Conservation (phyloP, 2,329 filamentous ascomycete genomes). For the Triangularia setosa region DNA sequence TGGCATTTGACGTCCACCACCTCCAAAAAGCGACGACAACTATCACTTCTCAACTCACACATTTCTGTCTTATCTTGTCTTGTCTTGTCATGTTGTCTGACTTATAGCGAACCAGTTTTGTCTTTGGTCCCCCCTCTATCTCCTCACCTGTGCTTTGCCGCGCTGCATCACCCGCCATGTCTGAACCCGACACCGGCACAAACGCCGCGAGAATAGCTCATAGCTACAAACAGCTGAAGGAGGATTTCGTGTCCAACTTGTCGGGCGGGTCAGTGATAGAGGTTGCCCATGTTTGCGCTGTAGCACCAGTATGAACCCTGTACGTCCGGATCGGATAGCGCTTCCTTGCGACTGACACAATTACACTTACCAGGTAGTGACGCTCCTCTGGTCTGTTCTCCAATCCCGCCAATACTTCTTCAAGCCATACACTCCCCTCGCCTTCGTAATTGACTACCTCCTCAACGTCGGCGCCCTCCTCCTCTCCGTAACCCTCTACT, state of each 20-base stretch:
- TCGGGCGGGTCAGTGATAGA: constrained; percentile 78
- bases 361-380: constrained; percentile 58
- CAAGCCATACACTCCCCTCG: constrained; percentile 64
- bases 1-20: constrained; percentile 14
- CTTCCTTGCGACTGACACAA: constrained; percentile 11
- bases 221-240: constrained; percentile 87
- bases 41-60: constrained; percentile 14
- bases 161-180: constrained; percentile 15
- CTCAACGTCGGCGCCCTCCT: constrained; percentile 81
- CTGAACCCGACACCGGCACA: constrained; percentile 24
- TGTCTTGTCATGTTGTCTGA: not conserved
- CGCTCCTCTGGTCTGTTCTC: constrained; percentile 83
- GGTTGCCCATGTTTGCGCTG: constrained; percentile 80
- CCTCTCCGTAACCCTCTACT: constrained; percentile 82
- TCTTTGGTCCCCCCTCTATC: not conserved
- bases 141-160: not conserved
- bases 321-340: not conserved
- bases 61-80: not conserved
- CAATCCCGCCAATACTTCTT: constrained; percentile 85
- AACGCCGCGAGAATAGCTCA: constrained; percentile 30
- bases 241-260: constrained; percentile 91
- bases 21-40: not conserved
- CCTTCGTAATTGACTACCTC: constrained; percentile 75
- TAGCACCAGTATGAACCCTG: constrained; percentile 67
- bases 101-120: not conserved